phyloP scores from a whole-genome alignment of 2,329 filamentous ascomycete species.

The Coleophoma cylindrospora region DNA sequence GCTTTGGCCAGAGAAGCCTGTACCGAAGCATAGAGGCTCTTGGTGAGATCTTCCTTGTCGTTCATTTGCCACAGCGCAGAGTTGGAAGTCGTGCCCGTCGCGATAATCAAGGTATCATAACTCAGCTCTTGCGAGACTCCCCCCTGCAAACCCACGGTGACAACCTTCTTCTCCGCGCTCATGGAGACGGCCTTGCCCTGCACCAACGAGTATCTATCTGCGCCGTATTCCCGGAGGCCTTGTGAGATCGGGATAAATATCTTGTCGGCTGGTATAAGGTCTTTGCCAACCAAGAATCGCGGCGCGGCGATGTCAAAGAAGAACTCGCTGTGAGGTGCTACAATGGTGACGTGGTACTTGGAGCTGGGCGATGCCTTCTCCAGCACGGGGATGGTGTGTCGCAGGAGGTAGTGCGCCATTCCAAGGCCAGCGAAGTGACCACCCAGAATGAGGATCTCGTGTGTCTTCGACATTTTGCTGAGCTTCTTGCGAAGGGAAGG shows the following conservation, averaged over 20 bases:
- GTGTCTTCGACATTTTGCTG: background rate
- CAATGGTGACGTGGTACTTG: slow-evolving; percentile 46
- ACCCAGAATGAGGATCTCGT: slow-evolving; percentile 43
- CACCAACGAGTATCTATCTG: slow-evolving; percentile 42
- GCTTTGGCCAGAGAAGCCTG: slow-evolving; percentile 26
- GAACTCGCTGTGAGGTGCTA: slow-evolving; percentile 46
- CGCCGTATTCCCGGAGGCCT: slow-evolving; percentile 43
- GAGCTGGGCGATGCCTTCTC: slow-evolving; percentile 1
- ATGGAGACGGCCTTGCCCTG: slow-evolving; percentile 42
- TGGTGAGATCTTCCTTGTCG: slow-evolving; percentile 27
- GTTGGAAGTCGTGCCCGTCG: slow-evolving; percentile 40
- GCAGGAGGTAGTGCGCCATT: slow-evolving; percentile 44
- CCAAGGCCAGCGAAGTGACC: slow-evolving; percentile 45
- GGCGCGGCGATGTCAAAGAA: slow-evolving; percentile 50
- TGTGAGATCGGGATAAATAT: slow-evolving; percentile 43
- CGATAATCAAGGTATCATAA: slow-evolving; percentile 48
- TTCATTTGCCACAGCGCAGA: slow-evolving; percentile 42
- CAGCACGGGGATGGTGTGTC: slow-evolving; percentile 38
- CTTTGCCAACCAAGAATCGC: slow-evolving; percentile 42
- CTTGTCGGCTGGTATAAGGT: slow-evolving; percentile 39
- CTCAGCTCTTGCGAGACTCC: slow-evolving; percentile 15
- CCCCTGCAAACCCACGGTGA: slow-evolving; percentile 28
- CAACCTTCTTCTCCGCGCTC: slow-evolving; percentile 34
- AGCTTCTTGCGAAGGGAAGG: background rate
- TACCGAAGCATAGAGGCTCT: slow-evolving; percentile 12